Evolutionary conservation across 176 grass and related monocot genomes (phyloP).

Genomic region (Luzula sylvatica): DNA sequence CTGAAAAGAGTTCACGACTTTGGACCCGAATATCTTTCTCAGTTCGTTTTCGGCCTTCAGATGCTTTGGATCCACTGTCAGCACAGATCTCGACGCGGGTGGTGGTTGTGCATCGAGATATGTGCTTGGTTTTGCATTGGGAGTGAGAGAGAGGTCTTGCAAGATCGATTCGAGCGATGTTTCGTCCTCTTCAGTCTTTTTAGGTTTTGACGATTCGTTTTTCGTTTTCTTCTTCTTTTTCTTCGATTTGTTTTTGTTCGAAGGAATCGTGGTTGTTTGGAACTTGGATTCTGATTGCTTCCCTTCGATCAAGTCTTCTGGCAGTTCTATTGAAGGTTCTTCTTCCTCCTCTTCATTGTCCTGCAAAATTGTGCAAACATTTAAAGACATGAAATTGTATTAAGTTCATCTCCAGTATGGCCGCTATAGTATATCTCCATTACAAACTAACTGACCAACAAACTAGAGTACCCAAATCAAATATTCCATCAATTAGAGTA

Average conservation of each 20-base stretch:
- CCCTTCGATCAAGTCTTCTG: slow-evolving; percentile 9
- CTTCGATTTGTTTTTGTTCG: slow-evolving; percentile 78
- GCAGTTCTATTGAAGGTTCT: slow-evolving; percentile 18
- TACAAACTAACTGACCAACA: no score
- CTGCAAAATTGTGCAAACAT: slow-evolving; percentile 24
- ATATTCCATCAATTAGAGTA: not conserved
- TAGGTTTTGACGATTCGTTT: slow-evolving; percentile 9
- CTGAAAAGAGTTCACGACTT: slow-evolving; percentile 91
- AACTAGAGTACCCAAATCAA: no score
- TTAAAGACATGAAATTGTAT: no score
- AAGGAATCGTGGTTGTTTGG: slow-evolving; percentile 11
- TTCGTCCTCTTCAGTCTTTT: slow-evolving; percentile 29
- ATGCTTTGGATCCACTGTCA: slow-evolving; percentile 73
- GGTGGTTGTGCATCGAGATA: slow-evolving; percentile 24
- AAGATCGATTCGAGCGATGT: slow-evolving; percentile 61
- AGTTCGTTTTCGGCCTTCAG: slow-evolving; percentile 94
- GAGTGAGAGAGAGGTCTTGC: slow-evolving; percentile 72
- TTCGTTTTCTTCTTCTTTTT: slow-evolving; percentile 96
- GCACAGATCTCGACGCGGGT: slow-evolving; percentile 29
- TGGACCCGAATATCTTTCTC: slow-evolving; percentile 94
- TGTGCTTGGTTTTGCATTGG: slow-evolving; percentile 43
- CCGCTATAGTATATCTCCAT: not conserved
- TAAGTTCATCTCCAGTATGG: not conserved
- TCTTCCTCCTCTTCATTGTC: slow-evolving; percentile 54
- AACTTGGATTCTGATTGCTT: slow-evolving; percentile 31